These are phyloP conservation scores for Lobosporangium transversale DNA, from an alignment of 192 early-diverging fungal genomes.

Conservation along the genomic window DNA sequence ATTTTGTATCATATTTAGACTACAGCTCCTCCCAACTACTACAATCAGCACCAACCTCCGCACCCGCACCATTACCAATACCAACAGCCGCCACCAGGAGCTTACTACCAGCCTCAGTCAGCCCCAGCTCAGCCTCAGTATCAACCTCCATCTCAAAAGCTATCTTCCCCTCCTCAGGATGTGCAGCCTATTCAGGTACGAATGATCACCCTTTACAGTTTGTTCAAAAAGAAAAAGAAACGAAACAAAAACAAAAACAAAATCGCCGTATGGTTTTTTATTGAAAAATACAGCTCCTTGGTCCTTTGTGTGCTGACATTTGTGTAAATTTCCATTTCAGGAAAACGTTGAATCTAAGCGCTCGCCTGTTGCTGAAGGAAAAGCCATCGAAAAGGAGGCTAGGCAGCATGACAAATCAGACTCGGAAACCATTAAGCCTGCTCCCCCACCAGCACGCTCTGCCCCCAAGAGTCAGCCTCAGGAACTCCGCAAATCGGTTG, in stretches of 20 bases:
- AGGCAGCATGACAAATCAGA: constrained; percentile 30
- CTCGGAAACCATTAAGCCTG: constrained; percentile 52
- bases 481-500: constrained; percentile 57
- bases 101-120: constrained; percentile 22
- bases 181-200: constrained; percentile 15
- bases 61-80: constrained; percentile 37
- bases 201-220: no score
- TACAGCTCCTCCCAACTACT: constrained; percentile 56
- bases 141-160: constrained; percentile 6
- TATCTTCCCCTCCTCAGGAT: constrained; percentile 6
- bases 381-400: constrained; percentile 16
- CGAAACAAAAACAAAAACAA: no score
- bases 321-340: background rate
- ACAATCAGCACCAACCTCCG: constrained; percentile 47
- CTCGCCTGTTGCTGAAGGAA: constrained; percentile 10
- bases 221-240: no score
- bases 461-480: constrained; percentile 47
- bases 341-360: constrained; percentile 7
- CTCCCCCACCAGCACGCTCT: constrained; percentile 51
- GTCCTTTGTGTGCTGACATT: background rate
- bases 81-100: constrained; percentile 42
- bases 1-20: constrained; percentile 52
- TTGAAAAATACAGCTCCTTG: no score
- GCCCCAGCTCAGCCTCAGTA: constrained; percentile 19
- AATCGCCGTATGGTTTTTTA: no score